Evolutionary conservation across 306 rosid genomes (phyloP), one percentile per base, ranked within the genome.

Genomic region (Prinsepia uniflora): DNA sequence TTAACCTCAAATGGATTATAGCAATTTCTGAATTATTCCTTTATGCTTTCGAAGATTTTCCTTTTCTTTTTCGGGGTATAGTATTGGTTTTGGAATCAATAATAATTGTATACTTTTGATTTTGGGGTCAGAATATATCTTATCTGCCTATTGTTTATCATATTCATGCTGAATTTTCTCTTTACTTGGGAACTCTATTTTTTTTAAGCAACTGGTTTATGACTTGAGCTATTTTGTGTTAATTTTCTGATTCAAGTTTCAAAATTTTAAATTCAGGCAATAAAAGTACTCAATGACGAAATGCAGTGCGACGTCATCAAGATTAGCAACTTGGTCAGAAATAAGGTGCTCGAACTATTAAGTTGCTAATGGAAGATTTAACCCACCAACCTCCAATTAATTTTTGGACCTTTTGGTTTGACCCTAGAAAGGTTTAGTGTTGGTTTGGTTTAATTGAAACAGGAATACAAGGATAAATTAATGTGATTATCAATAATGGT

Each of bases 291-390:
- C 12, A 82, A 87, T 2, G 99, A 94, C 74, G 99, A 91, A 75
- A 24, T 89, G 79, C 96, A 89, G 71, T 87, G 97, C 60, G 99
- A 91, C 75, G 83, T 91, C 60, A 87, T 94, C 68, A 91, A 91
- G 84, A 89, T 91, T 71, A 82, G 89, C n/a, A 86, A 79, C 70
- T 57, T 90, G 75, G 96, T 90, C 41, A 90, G 91, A 67, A 89
- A 80, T 47, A 90, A 89, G 97, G 99, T 90, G 68, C 20, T 67
- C 3, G 19, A 48, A 8, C 36, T 49, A 7, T 34, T 6, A 6
- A 6, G 8, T 63, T 63, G 41, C 46, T 63, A 10, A 17, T 40
- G 47, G 42, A 41, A 30, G 30, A 63, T 63, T 48, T 4, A 41
- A 63, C 9, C n/a, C 13, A 57, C 24, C 24, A 12, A 57, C 41